Evolutionary conservation across 2,329 filamentous ascomycete species (phyloP), one percentile per base, ranked within the genome.

Genomic region (Cladorrhinum sp.): DNA sequence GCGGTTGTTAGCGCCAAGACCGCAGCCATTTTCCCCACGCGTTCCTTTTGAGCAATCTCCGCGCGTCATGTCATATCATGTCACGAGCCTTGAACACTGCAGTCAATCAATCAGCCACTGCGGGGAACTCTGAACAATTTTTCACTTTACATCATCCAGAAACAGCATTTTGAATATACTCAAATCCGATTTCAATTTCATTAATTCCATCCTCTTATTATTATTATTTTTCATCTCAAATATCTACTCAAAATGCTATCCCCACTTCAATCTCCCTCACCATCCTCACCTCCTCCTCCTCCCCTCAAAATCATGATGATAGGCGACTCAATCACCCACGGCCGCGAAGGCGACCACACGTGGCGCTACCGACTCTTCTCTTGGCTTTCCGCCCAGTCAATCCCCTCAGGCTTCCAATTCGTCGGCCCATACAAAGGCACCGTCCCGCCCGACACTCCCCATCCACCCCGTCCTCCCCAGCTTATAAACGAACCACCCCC

Each of bases 361-460:
- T 79, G 76, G 77, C 70, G 76, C 8, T 79, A 74, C 55, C 71
- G 75, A 3, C 64, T 79, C 12, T 77, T 72, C 71, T 59, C 77
- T 53, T 79, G 76, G 76, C 70, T 77, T 55, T 62, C 62, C 1
- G 42, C 54, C 14, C 62, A 72, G 23, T 21, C 42, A 3, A 56
- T 72, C 30, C 28, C 62, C 48, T n/a, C n/a, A n/a, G n/a, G n/a
- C n/a, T 65, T 71, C 10, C 55, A 66, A 12, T 74, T 76, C 54
- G 72, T 73, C 12, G 76, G 76, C 10, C 75, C 74, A 2, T 77
- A 72, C 64, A 69, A 59, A n/a, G 75, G 74, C 50, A 75, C 74
- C 9, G 60, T 67, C 3, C 63, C 67, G 6, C 66, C 69, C 14
- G 62, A 59, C 2, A 50, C 65, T 3, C 58, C 63, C 3, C 46